Evolutionary conservation across 129 eudicot genomes (phyloP).

Genomic region (Saposhnikovia divaricata): DNA sequence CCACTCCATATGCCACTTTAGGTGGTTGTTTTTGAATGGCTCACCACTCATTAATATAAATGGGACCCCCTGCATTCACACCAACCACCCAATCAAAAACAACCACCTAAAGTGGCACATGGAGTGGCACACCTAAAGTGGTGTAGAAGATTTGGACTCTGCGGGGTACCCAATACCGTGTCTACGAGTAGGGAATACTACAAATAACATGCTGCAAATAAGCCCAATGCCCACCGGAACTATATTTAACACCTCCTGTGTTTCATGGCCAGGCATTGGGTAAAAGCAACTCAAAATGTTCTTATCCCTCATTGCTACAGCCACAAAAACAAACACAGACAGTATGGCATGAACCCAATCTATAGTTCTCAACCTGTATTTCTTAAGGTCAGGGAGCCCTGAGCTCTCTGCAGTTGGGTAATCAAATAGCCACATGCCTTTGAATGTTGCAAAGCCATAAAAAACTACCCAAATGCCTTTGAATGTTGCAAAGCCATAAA

Average conservation of each 20-base stretch:
- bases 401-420: constrained; percentile 28
- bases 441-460: constrained; percentile 63
- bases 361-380: constrained; percentile 36
- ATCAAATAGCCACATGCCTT: constrained; percentile 85
- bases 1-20: too few relatives aligned
- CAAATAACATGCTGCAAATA: constrained; percentile 61
- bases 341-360: constrained; percentile 63
- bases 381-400: constrained; percentile 32
- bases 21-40: too few relatives aligned
- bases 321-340: constrained; percentile 60
- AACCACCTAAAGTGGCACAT: too few relatives aligned
- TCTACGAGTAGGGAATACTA: constrained; percentile 60
- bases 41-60: too few relatives aligned
- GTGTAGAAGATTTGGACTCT: too few relatives aligned
- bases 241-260: constrained; percentile 46
- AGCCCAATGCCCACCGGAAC: constrained; percentile 71
- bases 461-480: constrained; percentile 68
- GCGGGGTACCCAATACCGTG: constrained; percentile 91
- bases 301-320: constrained; percentile 54
- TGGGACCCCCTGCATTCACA: too few relatives aligned
- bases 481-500: constrained; percentile 59
- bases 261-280: constrained; percentile 51
- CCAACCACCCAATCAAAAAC: too few relatives aligned
- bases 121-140: too few relatives aligned
- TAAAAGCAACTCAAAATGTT: constrained; percentile 59